phyloP scores from a whole-genome alignment of 2,329 filamentous ascomycete genomes.

The Aspergillus aculeatinus region DNA sequence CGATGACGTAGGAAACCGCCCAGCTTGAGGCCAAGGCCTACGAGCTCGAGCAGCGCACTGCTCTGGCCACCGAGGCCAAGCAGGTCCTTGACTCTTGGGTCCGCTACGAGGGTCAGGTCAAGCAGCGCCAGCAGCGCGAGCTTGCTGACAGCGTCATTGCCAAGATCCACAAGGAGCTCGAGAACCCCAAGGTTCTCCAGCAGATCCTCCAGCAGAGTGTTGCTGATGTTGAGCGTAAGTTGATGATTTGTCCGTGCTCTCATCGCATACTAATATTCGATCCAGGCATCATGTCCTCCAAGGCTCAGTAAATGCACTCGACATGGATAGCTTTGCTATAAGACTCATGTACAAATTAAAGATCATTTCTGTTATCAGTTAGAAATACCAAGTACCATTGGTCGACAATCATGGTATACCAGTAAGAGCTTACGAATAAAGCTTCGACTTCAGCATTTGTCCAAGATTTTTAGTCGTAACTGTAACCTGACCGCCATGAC shows the following conservation, averaged over 20 bases:
- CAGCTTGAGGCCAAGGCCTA: constrained; percentile 92
- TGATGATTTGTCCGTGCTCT: neutral
- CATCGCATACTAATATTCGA: neutral
- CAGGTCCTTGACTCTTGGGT: constrained; percentile 96
- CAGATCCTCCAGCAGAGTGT: constrained; percentile 98
- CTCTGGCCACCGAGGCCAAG: constrained; percentile 91
- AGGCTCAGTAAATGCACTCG: constrained; percentile 39
- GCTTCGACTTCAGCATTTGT: too few relatives aligned
- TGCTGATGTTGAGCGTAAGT: constrained; percentile 89
- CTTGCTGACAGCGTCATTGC: constrained; percentile 87
- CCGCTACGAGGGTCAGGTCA: constrained; percentile 96
- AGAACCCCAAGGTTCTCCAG: constrained; percentile 95
- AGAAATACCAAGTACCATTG: constrained; percentile 39
- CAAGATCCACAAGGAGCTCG: constrained; percentile 98
- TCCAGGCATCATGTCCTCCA: constrained; percentile 41
- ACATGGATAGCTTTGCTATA: constrained; percentile 31
- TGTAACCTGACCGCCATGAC: neutral
- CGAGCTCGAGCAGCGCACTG: constrained; percentile 95
- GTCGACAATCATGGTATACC: constrained; percentile 10
- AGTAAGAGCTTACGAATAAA: neutral
- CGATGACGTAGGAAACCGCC: constrained; percentile 75
- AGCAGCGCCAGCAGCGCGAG: constrained; percentile 97
- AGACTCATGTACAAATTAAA: constrained; percentile 44
- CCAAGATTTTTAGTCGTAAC: too few relatives aligned
- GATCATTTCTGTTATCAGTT: constrained; percentile 37